Percentiles rank a stretch among this genome's conserved stretches.
phyloP scores from a whole-genome alignment of 306 rosid species.

The Casuarina cunninghamiana region DNA sequence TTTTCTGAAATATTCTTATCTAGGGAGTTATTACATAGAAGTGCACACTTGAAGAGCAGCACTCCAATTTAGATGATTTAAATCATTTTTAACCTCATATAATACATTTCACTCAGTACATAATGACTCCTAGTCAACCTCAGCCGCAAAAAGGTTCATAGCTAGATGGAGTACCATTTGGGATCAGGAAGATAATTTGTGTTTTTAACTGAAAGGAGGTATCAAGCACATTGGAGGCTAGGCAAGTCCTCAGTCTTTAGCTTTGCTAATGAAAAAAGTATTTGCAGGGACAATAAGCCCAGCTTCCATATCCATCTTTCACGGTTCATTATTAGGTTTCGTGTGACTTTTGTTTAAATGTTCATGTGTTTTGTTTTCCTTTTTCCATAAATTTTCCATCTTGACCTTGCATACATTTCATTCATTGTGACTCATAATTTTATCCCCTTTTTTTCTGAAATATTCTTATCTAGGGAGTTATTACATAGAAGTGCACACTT shows the following conservation, averaged over 20 bases:
- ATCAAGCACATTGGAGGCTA: neutral
- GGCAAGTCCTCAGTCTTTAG: neutral
- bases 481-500: neutral
- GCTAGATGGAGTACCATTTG: neutral
- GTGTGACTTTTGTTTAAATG: neutral
- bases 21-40: neutral
- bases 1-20: neutral
- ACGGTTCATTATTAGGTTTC: too few species aligned
- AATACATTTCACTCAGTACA: neutral
- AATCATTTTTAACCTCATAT: neutral
- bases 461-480: neutral
- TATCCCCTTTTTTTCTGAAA: neutral
- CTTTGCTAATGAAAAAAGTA: too few species aligned
- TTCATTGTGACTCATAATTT: neutral
- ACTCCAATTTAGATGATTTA: neutral
- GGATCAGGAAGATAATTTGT: neutral
- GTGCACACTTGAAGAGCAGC: neutral
- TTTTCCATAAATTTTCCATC: neutral
- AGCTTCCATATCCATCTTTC: neutral
- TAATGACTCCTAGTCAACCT: neutral
- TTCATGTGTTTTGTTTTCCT: neutral
- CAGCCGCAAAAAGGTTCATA: neutral
- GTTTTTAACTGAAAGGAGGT: neutral
- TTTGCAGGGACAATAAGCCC: neutral
- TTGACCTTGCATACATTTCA: neutral